Conservation (phyloP, 257 asterid genomes). For the Solanum ossicruentum region DNA sequence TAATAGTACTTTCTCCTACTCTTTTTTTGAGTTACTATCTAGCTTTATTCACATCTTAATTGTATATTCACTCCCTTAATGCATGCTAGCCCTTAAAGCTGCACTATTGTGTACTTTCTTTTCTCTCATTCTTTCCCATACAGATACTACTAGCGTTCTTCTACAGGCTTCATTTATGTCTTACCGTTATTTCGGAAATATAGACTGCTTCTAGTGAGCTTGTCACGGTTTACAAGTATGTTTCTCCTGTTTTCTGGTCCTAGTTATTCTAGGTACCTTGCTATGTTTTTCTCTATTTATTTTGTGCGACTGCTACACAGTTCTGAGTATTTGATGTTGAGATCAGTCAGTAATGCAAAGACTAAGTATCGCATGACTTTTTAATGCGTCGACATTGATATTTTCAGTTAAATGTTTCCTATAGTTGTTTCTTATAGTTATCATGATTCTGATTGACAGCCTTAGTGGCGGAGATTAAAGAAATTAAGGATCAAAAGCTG, state of each 20-base stretch:
- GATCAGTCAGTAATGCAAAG: background rate
- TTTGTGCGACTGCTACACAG: background rate
- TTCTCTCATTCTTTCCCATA: background rate
- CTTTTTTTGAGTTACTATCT: background rate
- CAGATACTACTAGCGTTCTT: background rate
- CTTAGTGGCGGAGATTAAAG: conserved; percentile 10
- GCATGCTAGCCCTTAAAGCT: background rate
- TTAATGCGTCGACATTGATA: background rate
- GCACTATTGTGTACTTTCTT: background rate
- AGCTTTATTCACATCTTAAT: background rate
- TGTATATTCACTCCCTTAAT: background rate
- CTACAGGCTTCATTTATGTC: background rate
- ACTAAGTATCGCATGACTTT: background rate
- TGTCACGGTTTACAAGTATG: background rate
- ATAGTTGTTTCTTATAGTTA: background rate
- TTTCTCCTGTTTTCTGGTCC: background rate
- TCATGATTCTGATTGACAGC: background rate
- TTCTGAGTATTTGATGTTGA: background rate
- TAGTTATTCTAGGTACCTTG: background rate
- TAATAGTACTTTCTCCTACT: background rate
- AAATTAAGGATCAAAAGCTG: conserved; percentile 13
- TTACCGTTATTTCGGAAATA: background rate
- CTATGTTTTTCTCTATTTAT: background rate
- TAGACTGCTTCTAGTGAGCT: background rate
- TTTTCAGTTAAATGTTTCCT: background rate